Conservation (phyloP, 2,329 filamentous ascomycete species). For the Ascochyta pisi region DNA sequence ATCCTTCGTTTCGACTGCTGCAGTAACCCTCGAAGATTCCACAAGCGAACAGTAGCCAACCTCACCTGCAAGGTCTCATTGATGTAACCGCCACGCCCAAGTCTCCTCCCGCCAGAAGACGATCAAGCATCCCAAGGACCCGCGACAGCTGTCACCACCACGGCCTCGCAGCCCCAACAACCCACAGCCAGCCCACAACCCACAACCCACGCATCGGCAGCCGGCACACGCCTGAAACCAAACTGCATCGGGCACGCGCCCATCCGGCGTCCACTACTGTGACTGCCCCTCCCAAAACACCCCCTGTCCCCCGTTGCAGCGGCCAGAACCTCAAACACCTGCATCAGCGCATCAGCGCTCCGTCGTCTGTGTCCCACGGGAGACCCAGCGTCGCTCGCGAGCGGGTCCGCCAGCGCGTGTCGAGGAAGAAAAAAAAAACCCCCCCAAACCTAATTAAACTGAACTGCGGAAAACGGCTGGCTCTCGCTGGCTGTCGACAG, state of each 20-base stretch:
- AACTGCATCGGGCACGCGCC: conserved; percentile 1
- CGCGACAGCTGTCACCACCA: conserved; percentile 11
- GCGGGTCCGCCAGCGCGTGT: too few species aligned
- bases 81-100: not conserved
- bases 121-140: conserved; percentile 13
- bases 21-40: not conserved
- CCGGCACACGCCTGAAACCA: conserved; percentile 17
- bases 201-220: conserved; percentile 9
- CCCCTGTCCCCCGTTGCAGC: conserved; percentile 7
- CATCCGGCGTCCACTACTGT: conserved; percentile 1
- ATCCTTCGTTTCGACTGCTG: not conserved
- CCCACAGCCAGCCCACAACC: not conserved
- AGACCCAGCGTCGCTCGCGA: too few species aligned
- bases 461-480: not conserved
- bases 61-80: too few species aligned
- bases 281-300: not conserved
- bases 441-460: too few species aligned
- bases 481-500: too few species aligned
- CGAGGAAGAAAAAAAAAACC: too few species aligned
- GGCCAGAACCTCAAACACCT: conserved; percentile 10
- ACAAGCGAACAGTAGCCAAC: not conserved
- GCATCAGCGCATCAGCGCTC: not conserved
- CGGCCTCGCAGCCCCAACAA: not conserved
- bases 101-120: not conserved
- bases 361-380: too few species aligned